phyloP scores from a whole-genome alignment of 139 green algal species.

The Edaphochlamys debaryana region DNA sequence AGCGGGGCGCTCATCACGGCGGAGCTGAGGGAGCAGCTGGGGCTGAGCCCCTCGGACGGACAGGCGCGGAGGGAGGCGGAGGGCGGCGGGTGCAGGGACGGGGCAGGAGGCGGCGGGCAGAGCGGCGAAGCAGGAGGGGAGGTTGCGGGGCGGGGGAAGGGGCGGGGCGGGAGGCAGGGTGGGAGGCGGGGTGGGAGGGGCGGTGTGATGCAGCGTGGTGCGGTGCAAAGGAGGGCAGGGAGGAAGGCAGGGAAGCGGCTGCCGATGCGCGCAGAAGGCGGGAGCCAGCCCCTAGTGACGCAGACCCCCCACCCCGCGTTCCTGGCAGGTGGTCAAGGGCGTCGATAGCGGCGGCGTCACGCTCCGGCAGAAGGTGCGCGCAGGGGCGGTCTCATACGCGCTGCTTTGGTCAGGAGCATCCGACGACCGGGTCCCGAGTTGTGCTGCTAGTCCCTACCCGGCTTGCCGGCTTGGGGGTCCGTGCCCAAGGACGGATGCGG shows the following conservation, averaged over 20 bases:
- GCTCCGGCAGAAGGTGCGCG: slow-evolving; percentile 30
- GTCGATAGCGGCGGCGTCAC: slow-evolving; percentile 34
- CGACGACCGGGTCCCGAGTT: too few relatives aligned
- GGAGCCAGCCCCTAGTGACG: too few relatives aligned
- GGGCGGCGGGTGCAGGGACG: neutral
- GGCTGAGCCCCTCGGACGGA: slow-evolving; percentile 30
- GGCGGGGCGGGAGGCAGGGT: neutral
- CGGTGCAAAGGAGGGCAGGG: too few relatives aligned
- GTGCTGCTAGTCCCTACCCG: too few relatives aligned
- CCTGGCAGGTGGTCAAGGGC: slow-evolving; percentile 29
- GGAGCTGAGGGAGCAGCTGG: slow-evolving; percentile 41
- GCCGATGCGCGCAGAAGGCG: too few relatives aligned
- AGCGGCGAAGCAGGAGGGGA: neutral
- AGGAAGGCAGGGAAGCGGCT: too few relatives aligned
- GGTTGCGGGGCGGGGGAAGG: neutral
- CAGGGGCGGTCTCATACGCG: too few relatives aligned
- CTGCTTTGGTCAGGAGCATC: too few relatives aligned
- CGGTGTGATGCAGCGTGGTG: too few relatives aligned
- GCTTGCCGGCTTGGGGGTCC: too few relatives aligned
- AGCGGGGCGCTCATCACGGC: slow-evolving; percentile 40
- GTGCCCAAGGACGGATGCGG: too few relatives aligned
- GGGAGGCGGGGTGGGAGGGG: neutral
- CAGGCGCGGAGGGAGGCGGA: neutral
- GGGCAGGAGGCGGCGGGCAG: neutral
- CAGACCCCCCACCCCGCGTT: too few relatives aligned